Evolutionary conservation across 2,329 filamentous ascomycete genomes (phyloP), one percentile per base, ranked within the genome.

Genomic region (Fusarium floridanum): DNA sequence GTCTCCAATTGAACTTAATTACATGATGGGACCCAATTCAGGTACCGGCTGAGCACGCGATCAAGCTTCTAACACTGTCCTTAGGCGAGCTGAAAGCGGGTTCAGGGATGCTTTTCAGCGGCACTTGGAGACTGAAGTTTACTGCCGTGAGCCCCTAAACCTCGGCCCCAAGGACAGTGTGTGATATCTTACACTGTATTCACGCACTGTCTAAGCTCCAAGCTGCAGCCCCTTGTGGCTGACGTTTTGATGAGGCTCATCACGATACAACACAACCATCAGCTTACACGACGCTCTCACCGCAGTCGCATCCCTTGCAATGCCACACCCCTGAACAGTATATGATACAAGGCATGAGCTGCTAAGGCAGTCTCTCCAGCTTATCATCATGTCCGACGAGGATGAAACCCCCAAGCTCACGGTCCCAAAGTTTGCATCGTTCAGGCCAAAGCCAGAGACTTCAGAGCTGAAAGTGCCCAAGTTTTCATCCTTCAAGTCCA

Each of bases 341-440:
- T 53, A 22, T n/a, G 14, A 39, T 9, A 32, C n/a, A 22, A 14
- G 32, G 4, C 12, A 36, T 57, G n/a, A 57, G 7, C 11, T 20
- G 34, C 53, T 16, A 24, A 22, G 34, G 50, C 32, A 57, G n/a
- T 37, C 29, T 41, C 56, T 14, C 22, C 56, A 14, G 12, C 24
- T 63, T 36, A 24, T 32, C 74, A 72, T 64, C 60, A 83, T 82
- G 80, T 76, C 80, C 29, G 69, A 68, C 50, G 76, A 76, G 55
- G 77, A 79, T 53, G 75, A 78, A 41, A 72, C 72, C 37, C 39
- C 60, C 55, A 76, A 75, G 55, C 50, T 76, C 39, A 68, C 76
- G 29, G 86, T 93, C 24, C 93, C 94, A 11, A 94, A 91, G 77
- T 95, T 95, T 79, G 85, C 89, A 55, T 95, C 93, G 76, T 95